Base-by-base conservation (phyloP, 805 yeast genomes). In the Zygoascus bituminiphila region DNA sequence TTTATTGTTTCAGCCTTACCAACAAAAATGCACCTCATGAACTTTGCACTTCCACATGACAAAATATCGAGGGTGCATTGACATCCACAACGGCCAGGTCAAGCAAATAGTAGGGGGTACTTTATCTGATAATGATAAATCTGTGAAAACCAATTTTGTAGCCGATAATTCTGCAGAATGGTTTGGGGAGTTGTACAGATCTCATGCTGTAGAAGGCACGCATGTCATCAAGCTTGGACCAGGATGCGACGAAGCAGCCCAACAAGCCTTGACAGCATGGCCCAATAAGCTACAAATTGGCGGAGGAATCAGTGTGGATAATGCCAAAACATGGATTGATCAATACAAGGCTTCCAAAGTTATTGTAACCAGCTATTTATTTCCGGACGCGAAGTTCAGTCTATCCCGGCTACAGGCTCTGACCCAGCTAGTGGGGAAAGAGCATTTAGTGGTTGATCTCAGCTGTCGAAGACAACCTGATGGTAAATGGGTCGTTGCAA, bases 81-180 rank as follows among this genome's bases (percentile, higher is more conserved):
- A 93, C 62, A 81, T 93, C 50, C 99, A 93, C 65, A 77, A 84
- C 6, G 98, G 98, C 1, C 83, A 86, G 56, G 98, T 93, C 52
- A 93, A 93, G 61, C 98, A 93, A 64, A 93, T 93, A 47, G 97
- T 93, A 1, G 99, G 98, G 5, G 95, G 96, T 0, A 84, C 96
- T 0, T 70, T 93, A 19, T 72, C 75, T 0, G 65, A 64, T n/a
- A 59, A 64, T 7, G 65, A 65, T 8, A 76, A 71, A 48, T 47
- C 55, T 12, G 70, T 79, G 7, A 64, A 76, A 22, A 85, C 93
- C 5, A 93, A 93, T 64, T 89, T 85, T 61, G 85, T 89, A 4
- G 80, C 95, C 1, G 66, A 75, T 23, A 75, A 83, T 42, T 81
- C 94, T 1, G 76, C 96, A 1, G 75, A 81, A 2, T 81, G 77